Conservation (phyloP, 768 basidiomycete species). For the Boletus coccyginus region DNA sequence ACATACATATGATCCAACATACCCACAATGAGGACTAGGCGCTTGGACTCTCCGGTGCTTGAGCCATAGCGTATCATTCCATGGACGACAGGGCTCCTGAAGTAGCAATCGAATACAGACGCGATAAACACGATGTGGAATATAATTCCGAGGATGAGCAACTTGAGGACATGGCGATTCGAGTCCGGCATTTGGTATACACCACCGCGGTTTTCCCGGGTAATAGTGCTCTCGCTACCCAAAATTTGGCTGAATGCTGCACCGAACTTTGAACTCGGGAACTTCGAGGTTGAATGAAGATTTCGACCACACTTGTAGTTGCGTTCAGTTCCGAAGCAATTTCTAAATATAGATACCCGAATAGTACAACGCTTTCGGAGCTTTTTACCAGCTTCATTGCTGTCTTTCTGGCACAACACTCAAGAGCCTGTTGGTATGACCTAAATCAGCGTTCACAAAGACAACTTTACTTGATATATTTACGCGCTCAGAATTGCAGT, state of each 20-base stretch:
- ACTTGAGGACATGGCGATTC: constrained; percentile 26
- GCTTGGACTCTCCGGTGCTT: constrained; percentile 52
- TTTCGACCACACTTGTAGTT: background rate
- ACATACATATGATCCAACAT: constrained; percentile 17
- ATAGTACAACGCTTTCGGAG: too few relatives aligned
- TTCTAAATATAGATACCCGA: too few relatives aligned
- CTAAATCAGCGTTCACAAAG: too few relatives aligned
- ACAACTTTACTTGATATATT: too few relatives aligned
- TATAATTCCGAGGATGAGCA: constrained; percentile 64
- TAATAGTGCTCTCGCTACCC: background rate
- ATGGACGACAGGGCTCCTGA: constrained; percentile 77
- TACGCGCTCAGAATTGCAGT: too few relatives aligned
- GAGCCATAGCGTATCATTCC: constrained; percentile 63
- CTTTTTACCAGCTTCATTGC: too few relatives aligned
- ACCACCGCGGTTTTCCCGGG: background rate
- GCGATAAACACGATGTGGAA: constrained; percentile 75
- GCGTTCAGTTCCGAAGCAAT: background rate
- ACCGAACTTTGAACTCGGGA: too few relatives aligned
- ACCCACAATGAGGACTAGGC: constrained; percentile 82
- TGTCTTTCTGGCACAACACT: too few relatives aligned
- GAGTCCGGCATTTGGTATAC: constrained; percentile 16
- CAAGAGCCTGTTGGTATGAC: too few relatives aligned
- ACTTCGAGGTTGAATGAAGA: background rate
- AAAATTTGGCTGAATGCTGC: background rate
- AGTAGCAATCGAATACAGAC: constrained; percentile 85